Conservation (phyloP, 2,329 filamentous ascomycete species). For the Dichotomopilus funicola region DNA sequence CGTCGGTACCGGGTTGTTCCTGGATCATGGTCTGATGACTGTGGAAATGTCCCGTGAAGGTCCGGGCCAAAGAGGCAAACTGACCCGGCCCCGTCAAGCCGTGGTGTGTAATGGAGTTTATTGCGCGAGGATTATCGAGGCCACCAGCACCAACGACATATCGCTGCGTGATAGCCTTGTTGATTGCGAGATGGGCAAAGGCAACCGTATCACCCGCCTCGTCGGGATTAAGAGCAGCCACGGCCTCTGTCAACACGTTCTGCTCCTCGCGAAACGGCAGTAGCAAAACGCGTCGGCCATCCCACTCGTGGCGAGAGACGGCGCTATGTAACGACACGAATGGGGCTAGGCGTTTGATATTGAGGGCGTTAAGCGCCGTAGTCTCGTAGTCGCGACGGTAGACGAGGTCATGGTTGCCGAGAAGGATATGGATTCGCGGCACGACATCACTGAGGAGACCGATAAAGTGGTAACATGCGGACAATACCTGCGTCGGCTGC, state of each 20-base stretch:
- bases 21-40: background rate
- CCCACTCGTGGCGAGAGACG: background rate
- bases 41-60: background rate
- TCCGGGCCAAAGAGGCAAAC: background rate
- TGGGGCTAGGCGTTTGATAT: background rate
- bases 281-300: background rate
- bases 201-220: background rate
- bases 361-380: background rate
- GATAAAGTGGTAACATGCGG: background rate
- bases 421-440: background rate
- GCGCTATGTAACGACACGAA: background rate
- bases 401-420: background rate
- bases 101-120: background rate
- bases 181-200: background rate
- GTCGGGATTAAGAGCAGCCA: background rate
- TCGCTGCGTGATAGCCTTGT: background rate
- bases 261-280: background rate
- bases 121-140: background rate
- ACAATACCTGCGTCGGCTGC: background rate
- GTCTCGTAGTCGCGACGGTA: background rate
- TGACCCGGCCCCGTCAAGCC: background rate
- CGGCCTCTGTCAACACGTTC: background rate
- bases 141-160: background rate
- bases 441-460: background rate
- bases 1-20: background rate